These are phyloP conservation scores for Sextonia rubra DNA, from an alignment of 164 flowering plant species.

Conservation along the genomic window DNA sequence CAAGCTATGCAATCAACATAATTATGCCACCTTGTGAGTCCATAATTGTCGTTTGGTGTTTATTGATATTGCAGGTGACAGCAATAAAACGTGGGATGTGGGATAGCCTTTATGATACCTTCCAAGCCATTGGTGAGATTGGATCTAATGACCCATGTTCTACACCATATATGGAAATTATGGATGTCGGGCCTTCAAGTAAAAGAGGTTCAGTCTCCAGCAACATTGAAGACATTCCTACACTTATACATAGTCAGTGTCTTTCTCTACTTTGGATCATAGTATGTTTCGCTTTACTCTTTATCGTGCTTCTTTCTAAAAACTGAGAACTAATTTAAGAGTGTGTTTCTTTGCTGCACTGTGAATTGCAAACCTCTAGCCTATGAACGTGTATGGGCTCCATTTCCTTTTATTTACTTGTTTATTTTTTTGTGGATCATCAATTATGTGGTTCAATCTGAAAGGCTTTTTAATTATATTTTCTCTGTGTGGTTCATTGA, in stretches of 20 bases:
- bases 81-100: conserved; percentile 78
- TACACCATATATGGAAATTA: conserved; percentile 28
- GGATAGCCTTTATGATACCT: conserved; percentile 73
- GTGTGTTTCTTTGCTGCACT: not conserved
- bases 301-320: not conserved
- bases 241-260: conserved; percentile 29
- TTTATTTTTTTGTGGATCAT: no score
- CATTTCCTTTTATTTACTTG: no score
- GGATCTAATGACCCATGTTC: conserved; percentile 15
- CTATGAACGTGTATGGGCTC: no score
- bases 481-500: no score
- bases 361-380: no score
- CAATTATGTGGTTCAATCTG: no score
- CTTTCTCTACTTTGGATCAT: not conserved
- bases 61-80: conserved; percentile 42
- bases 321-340: no score
- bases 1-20: no score
- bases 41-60: no score
- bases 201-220: conserved; percentile 18
- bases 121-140: conserved; percentile 35
- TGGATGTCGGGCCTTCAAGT: conserved; percentile 48
- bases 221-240: conserved; percentile 11
- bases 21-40: no score
- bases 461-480: no score
- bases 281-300: not conserved